Evolutionary conservation across 192 early-diverging fungal species (phyloP).

Genomic region (Funneliformis geosporum): DNA sequence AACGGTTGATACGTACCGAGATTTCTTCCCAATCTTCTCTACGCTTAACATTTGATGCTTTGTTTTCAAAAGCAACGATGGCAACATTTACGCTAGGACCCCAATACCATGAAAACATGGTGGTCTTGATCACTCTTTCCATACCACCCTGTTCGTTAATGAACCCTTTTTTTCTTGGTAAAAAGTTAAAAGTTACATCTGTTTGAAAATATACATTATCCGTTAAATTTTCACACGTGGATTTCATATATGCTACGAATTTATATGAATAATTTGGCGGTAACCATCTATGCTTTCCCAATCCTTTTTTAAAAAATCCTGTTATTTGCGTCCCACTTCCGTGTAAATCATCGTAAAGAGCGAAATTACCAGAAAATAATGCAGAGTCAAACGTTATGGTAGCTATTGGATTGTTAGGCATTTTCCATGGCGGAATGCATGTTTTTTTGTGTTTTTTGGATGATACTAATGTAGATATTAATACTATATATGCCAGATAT

Average conservation of each 20-base stretch:
- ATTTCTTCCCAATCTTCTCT: not conserved
- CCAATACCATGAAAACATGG: not conserved
- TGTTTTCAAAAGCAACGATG: not conserved
- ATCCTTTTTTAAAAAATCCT: not conserved
- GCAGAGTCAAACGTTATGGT: not conserved
- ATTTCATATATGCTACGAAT: not conserved
- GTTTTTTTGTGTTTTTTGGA: not conserved
- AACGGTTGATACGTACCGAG: not conserved
- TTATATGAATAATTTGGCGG: not conserved
- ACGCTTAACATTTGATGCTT: not conserved
- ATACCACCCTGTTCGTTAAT: not conserved
- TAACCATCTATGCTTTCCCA: not conserved
- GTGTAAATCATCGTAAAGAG: not conserved
- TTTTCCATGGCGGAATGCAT: not conserved
- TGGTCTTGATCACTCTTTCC: not conserved
- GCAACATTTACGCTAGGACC: not conserved
- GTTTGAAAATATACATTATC: not conserved
- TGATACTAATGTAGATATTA: not conserved
- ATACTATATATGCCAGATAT: not conserved
- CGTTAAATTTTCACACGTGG: not conserved
- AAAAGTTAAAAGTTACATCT: not conserved
- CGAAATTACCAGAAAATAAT: not conserved
- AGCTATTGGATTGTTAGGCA: not conserved
- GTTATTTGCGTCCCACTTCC: not conserved
- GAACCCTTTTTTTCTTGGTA: not conserved